Percentiles rank a stretch among this genome's conserved stretches.
Conservation (phyloP, 1,139 yeast species). For the Pichia sp. region DNA sequence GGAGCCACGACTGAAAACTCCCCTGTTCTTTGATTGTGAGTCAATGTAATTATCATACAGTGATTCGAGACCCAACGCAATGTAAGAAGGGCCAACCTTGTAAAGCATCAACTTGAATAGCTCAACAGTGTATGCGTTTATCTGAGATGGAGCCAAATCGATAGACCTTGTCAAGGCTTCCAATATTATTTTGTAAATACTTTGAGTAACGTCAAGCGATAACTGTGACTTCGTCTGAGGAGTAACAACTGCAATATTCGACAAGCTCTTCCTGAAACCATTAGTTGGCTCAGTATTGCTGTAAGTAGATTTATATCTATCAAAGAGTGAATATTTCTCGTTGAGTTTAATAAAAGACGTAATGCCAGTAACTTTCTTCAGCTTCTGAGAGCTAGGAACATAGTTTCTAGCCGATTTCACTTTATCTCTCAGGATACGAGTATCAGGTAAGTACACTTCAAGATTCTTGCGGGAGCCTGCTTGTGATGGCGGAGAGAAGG, state of each 20-base stretch:
- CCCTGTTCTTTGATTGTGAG: conserved; percentile 20
- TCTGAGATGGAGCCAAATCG: conserved; percentile 60
- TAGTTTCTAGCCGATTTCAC: conserved; percentile 15
- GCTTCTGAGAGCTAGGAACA: conserved; percentile 16
- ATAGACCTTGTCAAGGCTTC: conserved; percentile 76
- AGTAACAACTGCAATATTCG: conserved; percentile 1
- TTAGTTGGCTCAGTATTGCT: neutral
- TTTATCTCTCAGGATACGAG: conserved; percentile 13
- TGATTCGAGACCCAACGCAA: conserved; percentile 70
- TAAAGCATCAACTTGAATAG: conserved; percentile 60
- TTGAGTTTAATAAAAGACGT: conserved; percentile 33
- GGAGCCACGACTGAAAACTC: conserved; percentile 19
- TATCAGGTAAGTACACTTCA: conserved; percentile 13
- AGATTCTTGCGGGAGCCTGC: neutral
- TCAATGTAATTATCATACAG: conserved; percentile 40
- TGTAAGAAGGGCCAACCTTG: conserved; percentile 67
- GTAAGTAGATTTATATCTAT: conserved; percentile 14
- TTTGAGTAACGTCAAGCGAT: conserved; percentile 46
- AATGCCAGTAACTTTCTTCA: conserved; percentile 21
- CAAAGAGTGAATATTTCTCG: conserved; percentile 33
- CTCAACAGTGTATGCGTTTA: conserved; percentile 59
- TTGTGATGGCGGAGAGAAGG: neutral
- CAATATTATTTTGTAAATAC: conserved; percentile 61
- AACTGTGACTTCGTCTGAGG: conserved; percentile 15
- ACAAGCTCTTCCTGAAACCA: conserved; percentile 3